phyloP scores from a whole-genome alignment of 352 stramenopile species.

The Phytophthora megakarya region DNA sequence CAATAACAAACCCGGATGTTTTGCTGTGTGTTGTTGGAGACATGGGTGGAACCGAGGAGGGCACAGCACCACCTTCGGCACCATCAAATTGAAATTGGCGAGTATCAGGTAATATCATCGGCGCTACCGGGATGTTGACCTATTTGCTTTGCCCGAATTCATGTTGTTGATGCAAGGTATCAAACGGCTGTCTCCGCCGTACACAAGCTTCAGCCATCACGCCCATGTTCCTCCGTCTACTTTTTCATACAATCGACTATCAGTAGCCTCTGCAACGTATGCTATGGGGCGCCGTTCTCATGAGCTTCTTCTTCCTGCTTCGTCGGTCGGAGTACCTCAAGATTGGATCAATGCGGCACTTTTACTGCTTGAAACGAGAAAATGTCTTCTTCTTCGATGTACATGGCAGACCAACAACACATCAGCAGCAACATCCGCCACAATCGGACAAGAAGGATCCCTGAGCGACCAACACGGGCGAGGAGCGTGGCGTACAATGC shows the following conservation, averaged over 20 bases:
- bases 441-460: conserved; percentile 10
- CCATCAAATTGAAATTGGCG: conserved; percentile 31
- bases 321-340: conserved; percentile 21
- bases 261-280: conserved; percentile 15
- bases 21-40: conserved; percentile 19
- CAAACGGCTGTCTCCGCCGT: conserved; percentile 23
- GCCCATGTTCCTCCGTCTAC: conserved; percentile 16
- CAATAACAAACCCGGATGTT: conserved; percentile 17
- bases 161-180: conserved; percentile 26
- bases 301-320: conserved; percentile 36
- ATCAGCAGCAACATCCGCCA: conserved; percentile 3
- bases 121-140: conserved; percentile 2
- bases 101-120: conserved; percentile 29
- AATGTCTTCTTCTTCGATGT: conserved; percentile 20
- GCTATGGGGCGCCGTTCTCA: conserved; percentile 29
- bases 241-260: conserved; percentile 3
- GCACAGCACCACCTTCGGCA: conserved; percentile 17
- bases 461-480: conserved; percentile 33
- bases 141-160: no score
- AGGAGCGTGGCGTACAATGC: conserved; percentile 23
- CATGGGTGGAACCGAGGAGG: conserved; percentile 15
- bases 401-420: not conserved
- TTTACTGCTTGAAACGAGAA: conserved; percentile 18
- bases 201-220: conserved; percentile 33
- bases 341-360: not conserved